A percentile compares a stretch with the other conserved stretches of the same genome.
These are phyloP conservation scores for Gyrodon lividus DNA, from an alignment of 768 basidiomycete genomes.

Conservation along the genomic window DNA sequence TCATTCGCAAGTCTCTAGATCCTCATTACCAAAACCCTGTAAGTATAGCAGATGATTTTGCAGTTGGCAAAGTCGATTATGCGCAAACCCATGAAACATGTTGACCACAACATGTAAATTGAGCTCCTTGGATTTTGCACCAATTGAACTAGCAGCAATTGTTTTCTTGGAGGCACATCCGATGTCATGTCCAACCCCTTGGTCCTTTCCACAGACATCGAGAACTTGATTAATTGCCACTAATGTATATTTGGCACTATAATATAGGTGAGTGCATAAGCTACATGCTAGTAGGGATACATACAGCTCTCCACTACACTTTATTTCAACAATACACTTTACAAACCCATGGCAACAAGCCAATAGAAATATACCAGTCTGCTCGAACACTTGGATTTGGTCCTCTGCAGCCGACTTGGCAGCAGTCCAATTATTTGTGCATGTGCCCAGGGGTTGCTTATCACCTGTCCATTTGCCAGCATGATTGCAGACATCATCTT, in stretches of 20 bases:
- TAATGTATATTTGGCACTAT: not conserved
- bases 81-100: slow-evolving; percentile 22
- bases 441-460: slow-evolving; percentile 5
- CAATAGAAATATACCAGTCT: slow-evolving; percentile 37
- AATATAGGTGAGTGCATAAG: not conserved
- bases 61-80: slow-evolving; percentile 20
- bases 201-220: slow-evolving; percentile 12
- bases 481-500: slow-evolving; percentile 5
- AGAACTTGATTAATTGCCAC: slow-evolving; percentile 23
- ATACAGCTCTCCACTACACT: slow-evolving; percentile 37
- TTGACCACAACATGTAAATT: slow-evolving; percentile 14
- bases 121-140: not conserved
- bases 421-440: slow-evolving; percentile 36
- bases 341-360: slow-evolving; percentile 36
- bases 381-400: slow-evolving; percentile 35
- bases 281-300: slow-evolving; percentile 8
- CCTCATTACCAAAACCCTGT: slow-evolving; percentile 14
- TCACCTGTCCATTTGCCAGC: not conserved
- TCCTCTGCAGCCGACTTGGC: slow-evolving; percentile 27
- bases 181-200: slow-evolving; percentile 27
- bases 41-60: slow-evolving; percentile 11
- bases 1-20: slow-evolving; percentile 16
- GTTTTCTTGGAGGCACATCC: slow-evolving; percentile 26
- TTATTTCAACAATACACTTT: slow-evolving; percentile 33
- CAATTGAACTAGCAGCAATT: slow-evolving; percentile 14